These are phyloP conservation scores for Fusarium hainanense DNA, from an alignment of 2,329 filamentous ascomycete genomes.

Conservation along the genomic window DNA sequence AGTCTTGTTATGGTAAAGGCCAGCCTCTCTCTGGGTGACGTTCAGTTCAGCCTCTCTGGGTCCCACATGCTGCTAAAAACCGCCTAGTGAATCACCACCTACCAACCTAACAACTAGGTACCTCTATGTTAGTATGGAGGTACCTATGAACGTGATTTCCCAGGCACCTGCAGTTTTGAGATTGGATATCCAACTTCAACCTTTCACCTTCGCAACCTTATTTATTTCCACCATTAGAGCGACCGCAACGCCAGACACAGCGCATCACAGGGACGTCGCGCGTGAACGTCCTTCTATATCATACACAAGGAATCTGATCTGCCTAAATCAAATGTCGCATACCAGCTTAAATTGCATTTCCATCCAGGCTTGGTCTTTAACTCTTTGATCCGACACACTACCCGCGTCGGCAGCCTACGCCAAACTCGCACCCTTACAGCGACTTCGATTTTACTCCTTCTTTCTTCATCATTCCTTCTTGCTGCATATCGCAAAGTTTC, in stretches of 20 bases:
- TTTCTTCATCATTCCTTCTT: not conserved
- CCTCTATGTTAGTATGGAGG: not conserved
- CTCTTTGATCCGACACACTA: slow-evolving; percentile 33
- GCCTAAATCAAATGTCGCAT: slow-evolving; percentile 44
- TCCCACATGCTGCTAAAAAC: slow-evolving; percentile 2
- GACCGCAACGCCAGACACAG: not conserved
- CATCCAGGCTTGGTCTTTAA: slow-evolving; percentile 17
- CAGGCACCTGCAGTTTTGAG: not conserved
- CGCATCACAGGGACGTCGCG: slow-evolving; percentile 2
- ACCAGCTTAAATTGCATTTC: slow-evolving; percentile 27
- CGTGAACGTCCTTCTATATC: not conserved
- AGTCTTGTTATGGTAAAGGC: slow-evolving; percentile 30
- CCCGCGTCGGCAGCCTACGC: slow-evolving; percentile 15
- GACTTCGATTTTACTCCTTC: not conserved
- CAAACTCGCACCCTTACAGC: not conserved
- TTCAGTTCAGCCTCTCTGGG: slow-evolving; percentile 35
- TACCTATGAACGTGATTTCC: not conserved
- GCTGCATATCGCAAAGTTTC: not conserved
- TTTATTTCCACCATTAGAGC: not conserved
- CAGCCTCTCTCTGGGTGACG: slow-evolving; percentile 30
- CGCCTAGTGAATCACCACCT: slow-evolving; percentile 12
- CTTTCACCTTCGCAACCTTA: slow-evolving; percentile 6
- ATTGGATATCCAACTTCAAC: slow-evolving; percentile 9
- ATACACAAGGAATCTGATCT: not conserved
- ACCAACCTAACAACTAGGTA: not conserved